Base-by-base conservation (phyloP, 805 yeast genomes). In the Scheffersomyces amazonensis region DNA sequence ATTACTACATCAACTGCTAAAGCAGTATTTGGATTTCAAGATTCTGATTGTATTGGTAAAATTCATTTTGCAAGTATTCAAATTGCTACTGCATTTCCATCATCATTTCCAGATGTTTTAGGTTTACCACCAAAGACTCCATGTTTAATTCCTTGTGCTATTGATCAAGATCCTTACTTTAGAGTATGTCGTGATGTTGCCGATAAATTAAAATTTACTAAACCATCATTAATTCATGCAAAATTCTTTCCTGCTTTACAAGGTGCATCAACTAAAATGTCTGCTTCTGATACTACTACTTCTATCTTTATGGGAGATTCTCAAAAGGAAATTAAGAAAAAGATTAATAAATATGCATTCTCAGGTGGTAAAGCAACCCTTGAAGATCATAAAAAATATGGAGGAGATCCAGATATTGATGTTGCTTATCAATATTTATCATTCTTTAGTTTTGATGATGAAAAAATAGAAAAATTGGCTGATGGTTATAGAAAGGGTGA, bases 121-220 rank as follows among this genome's bases (percentile, higher is more conserved):
- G 96, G 87, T 5, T 66, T 83, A 53, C 87, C 95, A 32, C 71
- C 81, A 34, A 93, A 90, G 69, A 88, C 97, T 0, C 98, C 96
- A 45, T 88, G 96, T 65, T 73, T 93, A 62, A 93, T 93, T 62
- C 99, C 99, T 28, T 93, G 99, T 75, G 99, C 99, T 34, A 93
- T 93, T 60, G 99, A 93, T 62, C 99, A 91, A 72, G 99, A 93
- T 64, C 98, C 99, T 21, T 93, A 93, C 65, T 93, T 93, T 73
- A 78, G 99, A 66, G 95, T 93, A 16, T 87, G 96, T 65, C 78
- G 99, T 67, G 99, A 93, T 61, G 99, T 93, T 48, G 97, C 99
- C 9, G 89, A 82, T 55, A 93, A 91, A 64, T 76, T 93, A 60
- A 85, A 83, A 63, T 95, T 76, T 60, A 71, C 89, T 45, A 93